Base-by-base conservation (phyloP, 495 filamentous ascomycete species). In the Astrothelium subdiscretum region DNA sequence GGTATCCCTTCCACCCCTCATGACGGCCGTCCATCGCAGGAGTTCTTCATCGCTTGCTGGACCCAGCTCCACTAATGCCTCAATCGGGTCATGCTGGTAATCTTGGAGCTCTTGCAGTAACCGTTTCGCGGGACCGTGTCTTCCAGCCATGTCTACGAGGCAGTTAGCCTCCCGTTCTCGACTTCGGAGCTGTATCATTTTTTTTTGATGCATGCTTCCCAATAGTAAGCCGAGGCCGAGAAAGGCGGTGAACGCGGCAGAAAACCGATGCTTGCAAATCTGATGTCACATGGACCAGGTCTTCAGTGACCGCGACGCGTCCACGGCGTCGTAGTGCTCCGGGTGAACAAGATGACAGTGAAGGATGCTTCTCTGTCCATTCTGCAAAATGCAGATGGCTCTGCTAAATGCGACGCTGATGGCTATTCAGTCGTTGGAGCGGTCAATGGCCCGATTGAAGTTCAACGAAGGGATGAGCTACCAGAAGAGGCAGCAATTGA, bases 371-470 rank as follows among this genome's bases (percentile, higher is more conserved):
- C 48, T 3, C 24, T 54, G 22, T 54, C 48, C 20, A 26, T 29
- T 10, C 29, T 54, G 24, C 48, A 54, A 10, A 87, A 87, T 42
- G 80, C 91, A 31, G 91, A 97, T 72, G 94, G 94, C 58, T 97
- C 94, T 59, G 91, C 91, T 10, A 88, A 83, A 32, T 92, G 90
- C 71, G 83, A 86, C 18, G 79, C 82, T 62, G 86, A 87, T 54
- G 89, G 89, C 35, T 95, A 88, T 73, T 85, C 84, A 58, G 81
- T 97, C 64, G 82, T 94, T 57, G 89, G 86, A 59, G 85, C 89
- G 13, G 90, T 95, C 64, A 96, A 92, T 72, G 94, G 90, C 0
- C 94, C 94, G n/a, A 80, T 97, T 66, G 92, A 97, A 74, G 90
- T 92, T 22, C 85, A 83, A 65, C 85, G 91, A 66, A 82, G 89